Conservation (phyloP, 768 basidiomycete species). For the Tulasnella calospora region DNA sequence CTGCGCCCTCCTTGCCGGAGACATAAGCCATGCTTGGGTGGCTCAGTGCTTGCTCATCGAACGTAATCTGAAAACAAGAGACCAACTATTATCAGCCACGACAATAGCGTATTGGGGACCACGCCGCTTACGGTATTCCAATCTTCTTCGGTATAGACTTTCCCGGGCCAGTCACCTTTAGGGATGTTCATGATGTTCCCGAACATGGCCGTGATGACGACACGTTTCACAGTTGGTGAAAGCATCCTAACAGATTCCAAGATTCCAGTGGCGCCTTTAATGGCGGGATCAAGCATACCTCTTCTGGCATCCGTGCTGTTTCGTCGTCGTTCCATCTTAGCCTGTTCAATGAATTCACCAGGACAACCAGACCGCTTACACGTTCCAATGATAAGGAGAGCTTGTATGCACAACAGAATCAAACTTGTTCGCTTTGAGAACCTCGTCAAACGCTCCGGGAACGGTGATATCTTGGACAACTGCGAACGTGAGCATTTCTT, state of each 20-base stretch:
- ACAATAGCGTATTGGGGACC: neutral
- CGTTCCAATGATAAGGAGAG: constrained; percentile 14
- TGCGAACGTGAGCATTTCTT: neutral
- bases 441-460: constrained; percentile 13
- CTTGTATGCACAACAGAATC: constrained; percentile 23
- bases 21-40: constrained; percentile 39
- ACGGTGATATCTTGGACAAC: constrained; percentile 23
- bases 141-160: constrained; percentile 29
- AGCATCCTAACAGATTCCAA: constrained; percentile 24
- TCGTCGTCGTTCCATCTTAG: too few species aligned
- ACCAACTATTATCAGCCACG: neutral
- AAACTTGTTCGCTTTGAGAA: neutral
- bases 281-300: constrained; percentile 30
- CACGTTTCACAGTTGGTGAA: constrained; percentile 31
- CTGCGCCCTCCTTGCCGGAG: constrained; percentile 61
- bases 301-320: too few species aligned
- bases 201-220: constrained; percentile 33
- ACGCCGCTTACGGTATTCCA: constrained; percentile 26
- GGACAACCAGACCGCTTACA: neutral
- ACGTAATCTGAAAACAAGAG: neutral
- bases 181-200: constrained; percentile 28
- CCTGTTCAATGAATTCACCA: too few species aligned
- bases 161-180: constrained; percentile 20
- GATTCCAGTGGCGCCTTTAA: constrained; percentile 29
- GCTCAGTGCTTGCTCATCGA: neutral